These are phyloP conservation scores for Globisporangium mamillatum DNA, from an alignment of 352 stramenopile genomes.

Conservation along the genomic window DNA sequence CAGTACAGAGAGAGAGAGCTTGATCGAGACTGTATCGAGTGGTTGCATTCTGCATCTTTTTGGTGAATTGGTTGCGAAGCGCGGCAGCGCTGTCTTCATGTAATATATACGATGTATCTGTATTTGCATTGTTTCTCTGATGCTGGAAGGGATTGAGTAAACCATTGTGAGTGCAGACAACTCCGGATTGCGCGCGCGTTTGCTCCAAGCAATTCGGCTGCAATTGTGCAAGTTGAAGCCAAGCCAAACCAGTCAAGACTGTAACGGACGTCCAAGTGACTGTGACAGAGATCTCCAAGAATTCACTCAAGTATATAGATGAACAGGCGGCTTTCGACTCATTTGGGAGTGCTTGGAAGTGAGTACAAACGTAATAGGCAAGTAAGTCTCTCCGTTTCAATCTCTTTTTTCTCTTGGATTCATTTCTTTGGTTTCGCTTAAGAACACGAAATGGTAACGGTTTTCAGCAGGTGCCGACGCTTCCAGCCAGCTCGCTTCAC, in stretches of 20 bases:
- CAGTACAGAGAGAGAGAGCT: neutral
- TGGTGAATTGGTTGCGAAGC: neutral
- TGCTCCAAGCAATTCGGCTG: neutral
- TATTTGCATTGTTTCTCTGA: neutral
- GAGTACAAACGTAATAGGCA: too few relatives aligned
- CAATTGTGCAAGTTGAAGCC: neutral
- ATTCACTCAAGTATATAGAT: neutral
- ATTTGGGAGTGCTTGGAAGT: neutral
- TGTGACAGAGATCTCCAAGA: neutral
- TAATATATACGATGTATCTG: slow-evolving; percentile 8
- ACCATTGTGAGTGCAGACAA: neutral
- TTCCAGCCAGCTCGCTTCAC: neutral
- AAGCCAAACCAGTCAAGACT: neutral
- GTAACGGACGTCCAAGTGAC: neutral
- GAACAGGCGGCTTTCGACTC: neutral
- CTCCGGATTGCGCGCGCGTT: neutral
- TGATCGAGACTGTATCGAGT: neutral
- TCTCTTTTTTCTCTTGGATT: neutral
- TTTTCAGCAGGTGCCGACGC: slow-evolving; percentile 4
- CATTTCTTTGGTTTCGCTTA: neutral
- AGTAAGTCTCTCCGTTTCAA: neutral
- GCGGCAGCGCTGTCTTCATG: slow-evolving; percentile 1
- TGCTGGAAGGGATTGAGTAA: neutral
- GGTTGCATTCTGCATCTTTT: neutral
- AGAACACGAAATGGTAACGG: neutral